Conservation (phyloP, 805 yeast species). For the Candida oleophila region DNA sequence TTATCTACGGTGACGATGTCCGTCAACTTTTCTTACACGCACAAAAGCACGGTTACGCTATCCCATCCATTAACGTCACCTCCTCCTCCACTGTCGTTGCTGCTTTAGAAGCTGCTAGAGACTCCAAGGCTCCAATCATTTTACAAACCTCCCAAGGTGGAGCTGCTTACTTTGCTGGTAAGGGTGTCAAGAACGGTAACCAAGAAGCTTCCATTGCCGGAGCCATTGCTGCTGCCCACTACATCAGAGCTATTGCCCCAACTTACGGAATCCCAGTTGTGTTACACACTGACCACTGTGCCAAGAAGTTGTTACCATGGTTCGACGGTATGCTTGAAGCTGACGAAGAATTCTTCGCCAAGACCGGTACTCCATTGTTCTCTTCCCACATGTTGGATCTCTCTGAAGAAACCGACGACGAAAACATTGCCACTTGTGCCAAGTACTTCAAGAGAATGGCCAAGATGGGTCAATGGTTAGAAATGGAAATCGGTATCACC, state of each 20-base stretch:
- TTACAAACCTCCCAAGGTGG: slow-evolving; percentile 98
- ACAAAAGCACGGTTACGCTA: slow-evolving; percentile 89
- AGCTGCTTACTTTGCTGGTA: slow-evolving; percentile 99
- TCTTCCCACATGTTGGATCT: slow-evolving; percentile 99
- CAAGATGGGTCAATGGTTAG: slow-evolving; percentile 95
- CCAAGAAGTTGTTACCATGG: slow-evolving; percentile 97
- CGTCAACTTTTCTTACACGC: slow-evolving; percentile 84
- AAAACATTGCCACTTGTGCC: slow-evolving; percentile 91
- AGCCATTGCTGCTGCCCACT: slow-evolving; percentile 96
- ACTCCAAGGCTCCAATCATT: slow-evolving; percentile 80
- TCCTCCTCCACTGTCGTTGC: slow-evolving; percentile 87
- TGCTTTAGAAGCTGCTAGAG: slow-evolving; percentile 50
- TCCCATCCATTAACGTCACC: slow-evolving; percentile 98
- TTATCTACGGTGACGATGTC: slow-evolving; percentile 98
- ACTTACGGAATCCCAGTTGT: slow-evolving; percentile 94
- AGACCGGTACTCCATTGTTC: slow-evolving; percentile 92
- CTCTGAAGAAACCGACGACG: slow-evolving; percentile 94
- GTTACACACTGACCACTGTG: slow-evolving; percentile 98
- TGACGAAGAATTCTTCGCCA: slow-evolving; percentile 87
- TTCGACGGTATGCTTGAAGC: slow-evolving; percentile 97
- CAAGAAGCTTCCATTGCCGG: slow-evolving; percentile 95
- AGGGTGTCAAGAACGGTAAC: slow-evolving; percentile 92
- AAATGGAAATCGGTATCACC: slow-evolving; percentile 99
- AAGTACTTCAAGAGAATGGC: slow-evolving; percentile 93
- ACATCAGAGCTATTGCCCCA: slow-evolving; percentile 95